Evolutionary conservation across 176 grass and related monocot species (phyloP).

Genomic region (Aegilops bicornis): DNA sequence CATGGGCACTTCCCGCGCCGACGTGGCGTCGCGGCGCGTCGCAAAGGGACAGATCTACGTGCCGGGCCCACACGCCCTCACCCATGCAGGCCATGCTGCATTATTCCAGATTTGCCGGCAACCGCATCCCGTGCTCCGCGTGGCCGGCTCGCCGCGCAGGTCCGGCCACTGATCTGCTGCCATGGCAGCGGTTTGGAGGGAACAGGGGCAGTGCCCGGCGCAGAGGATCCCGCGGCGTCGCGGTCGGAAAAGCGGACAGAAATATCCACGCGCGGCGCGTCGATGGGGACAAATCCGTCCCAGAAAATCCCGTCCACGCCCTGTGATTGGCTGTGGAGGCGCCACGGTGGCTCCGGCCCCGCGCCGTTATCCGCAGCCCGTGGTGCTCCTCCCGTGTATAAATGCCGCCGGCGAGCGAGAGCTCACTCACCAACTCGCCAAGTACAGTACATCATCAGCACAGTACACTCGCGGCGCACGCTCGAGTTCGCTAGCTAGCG

Average conservation of each 20-base stretch:
- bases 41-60: conserved; percentile 45
- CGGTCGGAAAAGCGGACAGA: conserved; percentile 4
- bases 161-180: neutral
- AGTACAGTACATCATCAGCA: neutral
- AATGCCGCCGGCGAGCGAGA: conserved; percentile 33
- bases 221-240: neutral
- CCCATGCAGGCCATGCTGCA: conserved; percentile 52
- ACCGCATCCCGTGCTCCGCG: neutral
- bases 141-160: too few species aligned
- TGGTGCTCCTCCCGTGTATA: conserved; percentile 59
- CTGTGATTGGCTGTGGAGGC: conserved; percentile 52
- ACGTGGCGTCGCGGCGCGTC: neutral
- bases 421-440: conserved; percentile 20
- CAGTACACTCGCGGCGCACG: neutral
- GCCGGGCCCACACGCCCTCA: neutral
- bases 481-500: neutral
- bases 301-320: conserved; percentile 53
- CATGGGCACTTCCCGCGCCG: conserved; percentile 33
- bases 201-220: rapidly evolving
- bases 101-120: conserved; percentile 24
- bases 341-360: conserved; percentile 17
- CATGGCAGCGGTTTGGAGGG: neutral
- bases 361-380: conserved; percentile 35
- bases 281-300: conserved; percentile 2
- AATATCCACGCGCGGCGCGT: conserved; percentile 11